Evolutionary conservation across 1,284 basidiomycete species (phyloP), one percentile per base, ranked within the genome.

Genomic region (Sphaerobolus stellatus): DNA sequence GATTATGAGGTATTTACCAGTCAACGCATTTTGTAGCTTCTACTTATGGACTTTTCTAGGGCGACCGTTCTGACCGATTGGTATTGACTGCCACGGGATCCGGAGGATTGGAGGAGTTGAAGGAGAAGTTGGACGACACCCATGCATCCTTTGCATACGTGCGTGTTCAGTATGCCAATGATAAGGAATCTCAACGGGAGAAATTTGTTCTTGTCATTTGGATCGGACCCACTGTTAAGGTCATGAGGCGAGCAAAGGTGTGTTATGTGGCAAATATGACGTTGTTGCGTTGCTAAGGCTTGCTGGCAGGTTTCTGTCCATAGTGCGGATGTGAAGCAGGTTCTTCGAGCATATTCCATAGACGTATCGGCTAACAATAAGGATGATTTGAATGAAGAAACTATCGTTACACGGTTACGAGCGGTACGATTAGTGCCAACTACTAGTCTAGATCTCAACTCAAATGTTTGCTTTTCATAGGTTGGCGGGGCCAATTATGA

Each of bases 231-330:
- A 72, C 78, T 43, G 92, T 90, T 72, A 92, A 91, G 75, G 78
- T 94, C 61, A 94, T 95, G 93, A 81, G 93, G 59, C 89, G 86
- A 73, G 93, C 87, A 43, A 94, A 91, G 84, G 92, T 90, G 61
- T 4, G 16, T 18, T 3, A 49, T 46, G n/a, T n/a, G n/a, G n/a
- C n/a, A n/a, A n/a, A n/a, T n/a, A n/a, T n/a, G n/a, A n/a, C n/a
- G n/a, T n/a, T n/a, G n/a, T n/a, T n/a, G n/a, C n/a, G n/a, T 27
- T 43, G 41, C 41, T 43, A 30, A 31, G 14, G 41, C 31, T 22
- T 46, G 46, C 50, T 29, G 22, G 4, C 62, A 94, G 91, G 87
- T 94, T 64, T 94, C 92, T 54, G 92, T 95, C 4, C 92, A 95
- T 67, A 67, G 84, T 38, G 89, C 88, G 59, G 86, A 92, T 71